phyloP scores from a whole-genome alignment of 495 filamentous ascomycete species.

The Aspergillus conjunctus region DNA sequence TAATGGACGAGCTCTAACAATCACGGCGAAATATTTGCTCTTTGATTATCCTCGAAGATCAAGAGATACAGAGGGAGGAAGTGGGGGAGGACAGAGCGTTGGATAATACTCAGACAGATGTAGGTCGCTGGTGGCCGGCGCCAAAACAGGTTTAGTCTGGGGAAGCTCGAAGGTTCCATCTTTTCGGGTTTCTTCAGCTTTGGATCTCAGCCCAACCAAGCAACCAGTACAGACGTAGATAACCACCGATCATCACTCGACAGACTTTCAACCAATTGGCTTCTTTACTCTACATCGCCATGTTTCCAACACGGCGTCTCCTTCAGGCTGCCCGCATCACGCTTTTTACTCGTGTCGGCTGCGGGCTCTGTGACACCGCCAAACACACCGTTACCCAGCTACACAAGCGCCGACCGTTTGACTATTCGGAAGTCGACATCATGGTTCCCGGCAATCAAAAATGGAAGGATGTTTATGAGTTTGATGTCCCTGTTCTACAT shows the following conservation, averaged over 20 bases:
- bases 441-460: conserved; percentile 61
- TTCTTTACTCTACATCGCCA: conserved; percentile 17
- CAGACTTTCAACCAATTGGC: background rate
- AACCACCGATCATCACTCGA: background rate
- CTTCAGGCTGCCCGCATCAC: conserved; percentile 70
- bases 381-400: conserved; percentile 70
- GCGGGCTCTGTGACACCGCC: conserved; percentile 77
- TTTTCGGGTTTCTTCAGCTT: conserved; percentile 7
- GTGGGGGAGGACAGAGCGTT: conserved; percentile 6
- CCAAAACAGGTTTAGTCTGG: conserved; percentile 42
- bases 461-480: conserved; percentile 85
- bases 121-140: background rate
- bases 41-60: background rate
- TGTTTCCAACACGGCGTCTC: conserved; percentile 45
- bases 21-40: background rate
- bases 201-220: conserved; percentile 6
- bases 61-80: background rate
- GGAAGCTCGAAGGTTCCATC: conserved; percentile 55
- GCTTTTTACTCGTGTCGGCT: conserved; percentile 78
- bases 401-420: conserved; percentile 68
- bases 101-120: background rate
- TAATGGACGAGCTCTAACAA: background rate
- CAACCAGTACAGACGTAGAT: background rate
- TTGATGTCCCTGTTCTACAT: conserved; percentile 89
- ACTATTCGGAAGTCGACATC: conserved; percentile 79